These are phyloP conservation scores for Fusarium subglutinans DNA, from an alignment of 2,329 filamentous ascomycete species.

Conservation along the genomic window DNA sequence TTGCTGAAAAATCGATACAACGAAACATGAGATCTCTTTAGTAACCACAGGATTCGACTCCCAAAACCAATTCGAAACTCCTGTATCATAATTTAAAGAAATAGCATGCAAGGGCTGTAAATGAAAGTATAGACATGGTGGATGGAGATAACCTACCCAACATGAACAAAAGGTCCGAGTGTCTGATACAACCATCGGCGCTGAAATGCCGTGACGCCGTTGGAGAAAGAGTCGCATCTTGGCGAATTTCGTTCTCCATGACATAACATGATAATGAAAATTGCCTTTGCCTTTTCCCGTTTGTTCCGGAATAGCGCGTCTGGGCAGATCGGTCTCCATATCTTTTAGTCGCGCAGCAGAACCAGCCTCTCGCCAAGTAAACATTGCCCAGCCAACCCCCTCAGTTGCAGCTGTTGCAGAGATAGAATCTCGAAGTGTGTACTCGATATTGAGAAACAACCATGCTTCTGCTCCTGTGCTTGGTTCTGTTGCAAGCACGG, in stretches of 20 bases:
- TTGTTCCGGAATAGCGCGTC: slow-evolving; percentile 25
- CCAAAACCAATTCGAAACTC: slow-evolving; percentile 3
- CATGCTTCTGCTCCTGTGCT: not conserved
- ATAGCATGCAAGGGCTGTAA: not conserved
- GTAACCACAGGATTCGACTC: not conserved
- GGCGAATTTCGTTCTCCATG: slow-evolving; percentile 15
- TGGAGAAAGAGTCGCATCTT: slow-evolving; percentile 30
- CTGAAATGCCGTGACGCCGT: slow-evolving; percentile 15
- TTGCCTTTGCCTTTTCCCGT: slow-evolving; percentile 18
- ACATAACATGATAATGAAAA: not conserved
- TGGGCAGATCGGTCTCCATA: slow-evolving; percentile 6
- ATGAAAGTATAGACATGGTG: not conserved
- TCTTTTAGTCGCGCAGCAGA: slow-evolving; percentile 4
- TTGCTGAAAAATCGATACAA: not conserved
- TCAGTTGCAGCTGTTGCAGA: not conserved
- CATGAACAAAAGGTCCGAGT: slow-evolving; percentile 34
- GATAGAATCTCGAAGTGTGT: not conserved
- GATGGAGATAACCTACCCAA: slow-evolving; percentile 18
- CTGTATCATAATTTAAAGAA: slow-evolving; percentile 17
- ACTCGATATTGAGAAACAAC: not conserved
- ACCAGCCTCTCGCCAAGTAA: slow-evolving; percentile 29
- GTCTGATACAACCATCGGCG: slow-evolving; percentile 25
- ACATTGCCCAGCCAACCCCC: slow-evolving; percentile 22
- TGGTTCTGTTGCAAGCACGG: slow-evolving; percentile 5
- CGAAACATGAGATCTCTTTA: not conserved